Conservation (phyloP, 75 land plant species). For the Cupressus sempervirens region DNA sequence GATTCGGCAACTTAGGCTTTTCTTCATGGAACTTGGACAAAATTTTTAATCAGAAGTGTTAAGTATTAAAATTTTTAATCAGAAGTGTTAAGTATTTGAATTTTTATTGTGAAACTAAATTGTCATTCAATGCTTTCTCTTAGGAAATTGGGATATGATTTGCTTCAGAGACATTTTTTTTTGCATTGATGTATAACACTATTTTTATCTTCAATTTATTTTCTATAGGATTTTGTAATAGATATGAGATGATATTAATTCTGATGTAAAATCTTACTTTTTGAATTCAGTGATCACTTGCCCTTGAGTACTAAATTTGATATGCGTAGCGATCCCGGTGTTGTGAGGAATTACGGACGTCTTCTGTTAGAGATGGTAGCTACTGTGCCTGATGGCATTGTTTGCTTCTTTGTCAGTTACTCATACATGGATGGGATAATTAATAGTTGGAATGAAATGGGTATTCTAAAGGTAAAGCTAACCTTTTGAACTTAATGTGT, state of each 20-base stretch:
- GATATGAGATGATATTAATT: not conserved
- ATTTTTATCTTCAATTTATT: not conserved
- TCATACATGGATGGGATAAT: conserved; percentile 99
- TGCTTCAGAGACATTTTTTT: not conserved
- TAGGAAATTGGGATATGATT: not conserved
- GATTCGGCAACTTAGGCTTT: not conserved
- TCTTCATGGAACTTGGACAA: not conserved
- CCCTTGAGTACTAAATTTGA: conserved; percentile 99
- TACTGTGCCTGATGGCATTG: conserved; percentile 96
- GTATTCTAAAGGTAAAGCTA: conserved; percentile 75
- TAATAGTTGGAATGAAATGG: conserved; percentile 98
- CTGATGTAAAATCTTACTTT: not conserved
- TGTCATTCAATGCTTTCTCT: not conserved
- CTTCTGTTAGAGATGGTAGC: conserved; percentile 96
- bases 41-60: not conserved
- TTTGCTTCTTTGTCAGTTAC: conserved; percentile 99
- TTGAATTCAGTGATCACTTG: conserved; percentile 83
- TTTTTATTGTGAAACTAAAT: not conserved
- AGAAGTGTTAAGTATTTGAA: not conserved
- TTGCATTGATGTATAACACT: not conserved
- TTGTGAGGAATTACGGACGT: conserved; percentile 94
- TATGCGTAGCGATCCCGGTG: conserved; percentile 99
- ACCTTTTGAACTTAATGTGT: not conserved
- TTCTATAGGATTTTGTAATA: not conserved
- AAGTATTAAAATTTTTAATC: not conserved